A percentile compares a stretch with the other conserved stretches of the same genome.
These are phyloP conservation scores for Hyphopichia wangnamkhiaoensis DNA, from an alignment of 1,139 yeast species.

Conservation along the genomic window DNA sequence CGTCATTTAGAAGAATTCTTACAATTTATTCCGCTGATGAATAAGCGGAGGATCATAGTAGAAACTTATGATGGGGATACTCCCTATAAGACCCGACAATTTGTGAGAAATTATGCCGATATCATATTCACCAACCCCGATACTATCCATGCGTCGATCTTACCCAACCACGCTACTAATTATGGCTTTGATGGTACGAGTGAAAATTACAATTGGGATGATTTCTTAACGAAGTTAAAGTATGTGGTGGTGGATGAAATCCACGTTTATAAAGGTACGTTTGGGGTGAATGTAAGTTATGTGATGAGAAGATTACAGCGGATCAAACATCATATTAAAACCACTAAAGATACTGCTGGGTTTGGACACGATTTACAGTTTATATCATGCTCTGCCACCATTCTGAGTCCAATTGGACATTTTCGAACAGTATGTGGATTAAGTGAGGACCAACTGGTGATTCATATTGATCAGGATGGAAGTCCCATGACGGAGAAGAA, in stretches of 20 bases:
- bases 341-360: conserved; percentile 25
- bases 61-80: conserved; percentile 97
- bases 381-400: conserved; percentile 92
- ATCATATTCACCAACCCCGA: conserved; percentile 95
- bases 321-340: conserved; percentile 13
- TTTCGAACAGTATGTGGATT: conserved; percentile 76
- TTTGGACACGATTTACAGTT: conserved; percentile 44
- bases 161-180: conserved; percentile 62
- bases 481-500: conserved; percentile 82
- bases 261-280: conserved; percentile 85
- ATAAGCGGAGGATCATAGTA: conserved; percentile 41
- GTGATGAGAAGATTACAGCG: conserved; percentile 69
- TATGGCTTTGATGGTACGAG: conserved; percentile 10
- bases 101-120: conserved; percentile 62
- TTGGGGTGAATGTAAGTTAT: conserved; percentile 89
- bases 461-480: conserved; percentile 73
- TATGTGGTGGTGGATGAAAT: conserved; percentile 87
- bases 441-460: conserved; percentile 37
- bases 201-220: conserved; percentile 54
- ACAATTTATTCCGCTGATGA: conserved; percentile 38
- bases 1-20: conserved; percentile 70
- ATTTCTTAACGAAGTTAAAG: conserved; percentile 61
- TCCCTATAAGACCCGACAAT: conserved; percentile 50
- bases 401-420: conserved; percentile 68
- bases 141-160: conserved; percentile 79